phyloP scores from a whole-genome alignment of 2,329 filamentous ascomycete genomes.

The Pseudohalonectria lignicola region DNA sequence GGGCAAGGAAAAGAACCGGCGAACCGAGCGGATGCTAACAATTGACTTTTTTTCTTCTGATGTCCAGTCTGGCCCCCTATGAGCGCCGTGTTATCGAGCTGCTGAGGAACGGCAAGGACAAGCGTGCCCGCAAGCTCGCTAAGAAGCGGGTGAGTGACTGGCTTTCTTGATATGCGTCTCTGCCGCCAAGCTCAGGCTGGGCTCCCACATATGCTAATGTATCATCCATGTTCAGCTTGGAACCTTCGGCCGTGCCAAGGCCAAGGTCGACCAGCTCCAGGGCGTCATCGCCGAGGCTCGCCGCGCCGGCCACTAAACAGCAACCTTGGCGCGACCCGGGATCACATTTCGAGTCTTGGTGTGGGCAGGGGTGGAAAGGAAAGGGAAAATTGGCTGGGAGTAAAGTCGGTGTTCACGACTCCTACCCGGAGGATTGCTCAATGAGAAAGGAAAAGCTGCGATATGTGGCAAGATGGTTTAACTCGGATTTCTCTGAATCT shows the following conservation, averaged over 20 bases:
- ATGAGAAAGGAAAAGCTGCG: no score
- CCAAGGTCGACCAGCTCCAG: slow-evolving; percentile 98
- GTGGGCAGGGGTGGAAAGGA: no score
- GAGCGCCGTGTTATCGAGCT: slow-evolving; percentile 99
- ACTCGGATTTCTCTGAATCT: no score
- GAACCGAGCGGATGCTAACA: neutral
- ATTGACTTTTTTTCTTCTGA: neutral
- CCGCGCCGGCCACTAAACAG: slow-evolving; percentile 45
- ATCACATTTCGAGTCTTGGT: no score
- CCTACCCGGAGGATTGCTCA: no score
- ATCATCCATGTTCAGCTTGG: slow-evolving; percentile 58
- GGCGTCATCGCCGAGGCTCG: slow-evolving; percentile 95
- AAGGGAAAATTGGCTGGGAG: no score
- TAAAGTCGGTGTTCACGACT: no score
- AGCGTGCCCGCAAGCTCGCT: slow-evolving; percentile 96
- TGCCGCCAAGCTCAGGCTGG: neutral
- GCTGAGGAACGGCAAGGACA: slow-evolving; percentile 98
- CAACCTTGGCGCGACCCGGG: no score
- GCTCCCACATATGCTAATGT: no score
- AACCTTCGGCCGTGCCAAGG: slow-evolving; percentile 97
- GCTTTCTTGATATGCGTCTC: neutral
- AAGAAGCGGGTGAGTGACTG: slow-evolving; percentile 81
- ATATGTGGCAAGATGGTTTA: no score
- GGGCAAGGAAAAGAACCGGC: no score
- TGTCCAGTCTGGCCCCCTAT: slow-evolving; percentile 68